Evolutionary conservation across 2,329 filamentous ascomycete species (phyloP), one percentile per base, ranked within the genome.

Genomic region (Calycina herbarum): DNA sequence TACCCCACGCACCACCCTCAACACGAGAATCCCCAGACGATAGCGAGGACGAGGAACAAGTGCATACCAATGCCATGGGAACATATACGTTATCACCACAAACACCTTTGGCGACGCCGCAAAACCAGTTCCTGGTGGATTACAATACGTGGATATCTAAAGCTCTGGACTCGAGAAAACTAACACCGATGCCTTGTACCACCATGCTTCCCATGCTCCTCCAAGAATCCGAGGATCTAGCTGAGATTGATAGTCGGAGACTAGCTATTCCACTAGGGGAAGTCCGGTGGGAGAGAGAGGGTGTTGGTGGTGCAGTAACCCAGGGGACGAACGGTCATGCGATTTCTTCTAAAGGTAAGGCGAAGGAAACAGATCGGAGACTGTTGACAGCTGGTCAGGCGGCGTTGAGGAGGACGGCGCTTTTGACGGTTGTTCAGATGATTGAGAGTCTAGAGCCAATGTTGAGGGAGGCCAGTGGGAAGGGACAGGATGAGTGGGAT

Each of bases 401-500:
- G 48, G 90, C 92, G 17, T 80, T 96, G 62, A 83, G 93, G 63
- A 85, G 88, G 72, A 94, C 92, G 11, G 93, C 93, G n/a, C 83
- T 97, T 64, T 80, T 91, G 74, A 93, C 90, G 2, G 87, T 94
- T 5, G 86, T 96, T 62, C 90, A 94, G 75, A 86, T 93, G 83
- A 92, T 96, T 63, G 92, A 95, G 76, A 90, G 89, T 68, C 80
- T 97, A 73, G 94, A 97, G 78, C 92, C 92, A 5, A 79, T 95
- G 66, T 80, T 97, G 71, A 86, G 91, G 72, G 91, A 96, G 73
- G 87, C 88, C 57, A 96, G 91, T 74, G 91, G 90, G 15, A 96
- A 96, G 82, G 92, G 90, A 73, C 87, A 91, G 74, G 93, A 96
- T 71, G 94, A 97, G 79, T 97, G 93, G 93, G 91, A 96, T 76